Base-by-base conservation (phyloP, 108 stramenopile species). In the Tribonema minus region DNA sequence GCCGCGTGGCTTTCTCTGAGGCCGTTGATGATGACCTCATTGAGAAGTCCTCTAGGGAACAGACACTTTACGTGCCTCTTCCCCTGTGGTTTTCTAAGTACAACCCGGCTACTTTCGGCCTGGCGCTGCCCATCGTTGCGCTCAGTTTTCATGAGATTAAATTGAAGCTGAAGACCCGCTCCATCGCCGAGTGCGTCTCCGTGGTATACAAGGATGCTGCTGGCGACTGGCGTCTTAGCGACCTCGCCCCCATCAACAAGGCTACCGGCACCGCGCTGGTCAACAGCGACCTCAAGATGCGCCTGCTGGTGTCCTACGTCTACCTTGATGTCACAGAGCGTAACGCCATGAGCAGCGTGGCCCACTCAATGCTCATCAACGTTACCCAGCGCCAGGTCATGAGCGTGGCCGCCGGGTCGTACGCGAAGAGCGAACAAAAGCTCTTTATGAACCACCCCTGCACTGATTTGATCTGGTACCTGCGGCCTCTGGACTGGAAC, bases 1-100 rank as follows among this genome's bases (percentile, higher is more conserved):
- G 64, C 20, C 36, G 37, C 36, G 36, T 65, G 5, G 0, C 25
- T 0, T 65, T 3, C 35, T 65, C 64, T 3, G 35, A 35, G 4
- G 64, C 36, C 64, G 64, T 37, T 1, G 64, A 65, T 27, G 64
- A 38, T 27, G 64, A 38, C 37, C 36, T 65, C 36, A 65, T 65
- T 37, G 64, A 65, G 64, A 27, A 28, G 36, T n/a, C 64, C 36
- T 37, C 36, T 26, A 3, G 12, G 26, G 35, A 35, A 26, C 30
- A 37, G 35, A 38, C 30, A 26, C 64, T 65, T 0, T 65, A 38
- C 64, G 35, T 27, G 2, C 64, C 64, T 6, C 64, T 65, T 3
- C 64, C 64, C n/a, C n/a, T n/a, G n/a, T n/a, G n/a, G n/a, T n/a
- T n/a, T n/a, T n/a, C n/a, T n/a, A n/a, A n/a, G n/a, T 65, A 65